Evolutionary conservation across 2,329 filamentous ascomycete species (phyloP), one percentile per base, ranked within the genome.

Genomic region (Microcyclospora pomicola): DNA sequence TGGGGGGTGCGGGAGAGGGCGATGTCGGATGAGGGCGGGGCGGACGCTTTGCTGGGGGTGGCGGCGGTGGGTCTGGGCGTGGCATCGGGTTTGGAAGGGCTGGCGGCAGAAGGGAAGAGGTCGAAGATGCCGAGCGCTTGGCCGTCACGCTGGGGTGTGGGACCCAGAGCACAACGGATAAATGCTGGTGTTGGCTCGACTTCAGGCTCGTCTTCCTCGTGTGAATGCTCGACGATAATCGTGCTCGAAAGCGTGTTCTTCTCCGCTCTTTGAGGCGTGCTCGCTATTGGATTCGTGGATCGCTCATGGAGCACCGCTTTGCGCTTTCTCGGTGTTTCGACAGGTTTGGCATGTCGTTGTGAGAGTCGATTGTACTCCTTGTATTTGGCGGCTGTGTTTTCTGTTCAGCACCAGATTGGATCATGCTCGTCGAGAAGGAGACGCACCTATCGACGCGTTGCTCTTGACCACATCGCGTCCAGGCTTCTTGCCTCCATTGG

Each of bases 141-240:
- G 19, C 83, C 83, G 55, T 88, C 80, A 43, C 77, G 75, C 52
- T 88, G 83, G 2, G 83, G 83, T 10, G 83, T 91, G 1, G 83
- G 83, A 2, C 81, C 82, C 43, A 91, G 46, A 7, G 48, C 53
- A 24, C 43, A 45, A 12, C 52, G 47, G 7, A 60, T 52, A 38
- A 49, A 51, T 15, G 56, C 53, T 24, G 48, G 54, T 31, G 47
- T 58, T 14, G 41, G 52, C 37, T 60, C 59, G 16, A 56, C 45
- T 35, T 60, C 49, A 39, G 42, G 39, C 7, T 48, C 45, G 24
- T 46, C 36, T 33, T 41, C 38, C 41, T 42, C 12, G 37, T 45
- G 12, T 41, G 47, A 27, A 41, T 49, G 34, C 19, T 32, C 19
- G 19, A 24, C 19, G 19, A 24, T 7, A 5, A 24, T 24, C 19